Evolutionary conservation across 2,329 filamentous ascomycete species (phyloP).

Genomic region (Alternaria triticimaculans): DNA sequence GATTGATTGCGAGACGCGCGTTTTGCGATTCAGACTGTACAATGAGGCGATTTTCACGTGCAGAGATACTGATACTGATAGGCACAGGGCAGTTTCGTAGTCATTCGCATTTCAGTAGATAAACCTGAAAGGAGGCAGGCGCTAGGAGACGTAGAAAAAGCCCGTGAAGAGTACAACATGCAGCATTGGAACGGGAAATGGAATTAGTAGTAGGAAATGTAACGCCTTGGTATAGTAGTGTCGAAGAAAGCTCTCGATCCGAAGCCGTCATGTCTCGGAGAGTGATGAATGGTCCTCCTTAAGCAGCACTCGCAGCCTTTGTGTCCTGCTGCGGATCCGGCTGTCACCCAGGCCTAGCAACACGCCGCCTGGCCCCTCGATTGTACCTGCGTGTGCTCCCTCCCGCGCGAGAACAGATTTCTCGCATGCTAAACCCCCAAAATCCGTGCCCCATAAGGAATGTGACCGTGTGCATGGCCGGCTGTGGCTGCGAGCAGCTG

Average conservation of each 20-base stretch:
- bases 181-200: neutral
- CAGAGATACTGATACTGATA: neutral
- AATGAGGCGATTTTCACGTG: neutral
- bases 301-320: neutral
- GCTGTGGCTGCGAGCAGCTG: constrained; percentile 12
- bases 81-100: neutral
- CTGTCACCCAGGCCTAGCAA: neutral
- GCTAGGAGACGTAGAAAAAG: neutral
- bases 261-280: neutral
- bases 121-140: neutral
- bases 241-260: neutral
- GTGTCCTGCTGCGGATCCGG: neutral
- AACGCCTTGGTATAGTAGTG: constrained; percentile 4
- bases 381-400: neutral
- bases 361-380: neutral
- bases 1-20: neutral
- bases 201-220: constrained; percentile 1
- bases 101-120: neutral
- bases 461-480: constrained; percentile 1
- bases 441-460: constrained; percentile 6
- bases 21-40: neutral
- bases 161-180: neutral
- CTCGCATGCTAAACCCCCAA: constrained; percentile 10
- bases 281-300: neutral
- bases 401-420: constrained; percentile 10